Evolutionary conservation across 1,284 basidiomycete species (phyloP).

Genomic region (Malassezia japonica): DNA sequence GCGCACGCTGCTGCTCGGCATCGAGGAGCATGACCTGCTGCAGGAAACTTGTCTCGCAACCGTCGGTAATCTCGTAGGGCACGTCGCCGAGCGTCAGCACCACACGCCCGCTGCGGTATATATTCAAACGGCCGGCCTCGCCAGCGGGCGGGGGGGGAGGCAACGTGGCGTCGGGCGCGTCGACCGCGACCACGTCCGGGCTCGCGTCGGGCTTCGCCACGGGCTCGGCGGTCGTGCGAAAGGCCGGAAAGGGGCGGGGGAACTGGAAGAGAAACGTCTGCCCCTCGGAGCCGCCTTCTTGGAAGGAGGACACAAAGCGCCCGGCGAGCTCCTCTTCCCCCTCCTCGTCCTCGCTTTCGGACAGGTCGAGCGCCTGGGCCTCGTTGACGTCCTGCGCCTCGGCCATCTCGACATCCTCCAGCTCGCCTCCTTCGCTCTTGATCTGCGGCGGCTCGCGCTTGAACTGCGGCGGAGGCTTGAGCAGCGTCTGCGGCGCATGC

Average conservation of each 20-base stretch:
- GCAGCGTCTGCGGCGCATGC: slow-evolving; percentile 73
- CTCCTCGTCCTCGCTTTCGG: slow-evolving; percentile 75
- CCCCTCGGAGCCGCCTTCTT: slow-evolving; percentile 50
- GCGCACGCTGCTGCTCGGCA: slow-evolving; percentile 55
- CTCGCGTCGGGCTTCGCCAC: neutral
- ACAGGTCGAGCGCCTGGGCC: slow-evolving; percentile 67
- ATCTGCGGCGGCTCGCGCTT: slow-evolving; percentile 48
- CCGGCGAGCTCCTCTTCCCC: slow-evolving; percentile 73
- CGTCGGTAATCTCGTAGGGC: slow-evolving; percentile 61
- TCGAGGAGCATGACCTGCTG: slow-evolving; percentile 77
- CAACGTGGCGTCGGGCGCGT: slow-evolving; percentile 16
- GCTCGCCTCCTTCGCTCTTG: slow-evolving; percentile 25
- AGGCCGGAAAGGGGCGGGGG: slow-evolving; percentile 74
- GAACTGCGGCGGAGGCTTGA: slow-evolving; percentile 22
- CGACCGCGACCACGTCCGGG: slow-evolving; percentile 10
- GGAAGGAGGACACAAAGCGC: slow-evolving; percentile 55
- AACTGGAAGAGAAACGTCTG: slow-evolving; percentile 85
- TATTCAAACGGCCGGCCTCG: slow-evolving; percentile 34
- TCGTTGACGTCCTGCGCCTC: slow-evolving; percentile 52
- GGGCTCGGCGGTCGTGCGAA: slow-evolving; percentile 43
- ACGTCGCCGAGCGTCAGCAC: slow-evolving; percentile 35
- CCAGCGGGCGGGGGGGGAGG: slow-evolving; percentile 23
- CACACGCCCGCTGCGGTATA: slow-evolving; percentile 38
- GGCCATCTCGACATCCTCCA: slow-evolving; percentile 45
- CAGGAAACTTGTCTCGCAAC: slow-evolving; percentile 76